Evolutionary conservation across 2,329 filamentous ascomycete genomes (phyloP).

Genomic region (Aspergillus sp.): DNA sequence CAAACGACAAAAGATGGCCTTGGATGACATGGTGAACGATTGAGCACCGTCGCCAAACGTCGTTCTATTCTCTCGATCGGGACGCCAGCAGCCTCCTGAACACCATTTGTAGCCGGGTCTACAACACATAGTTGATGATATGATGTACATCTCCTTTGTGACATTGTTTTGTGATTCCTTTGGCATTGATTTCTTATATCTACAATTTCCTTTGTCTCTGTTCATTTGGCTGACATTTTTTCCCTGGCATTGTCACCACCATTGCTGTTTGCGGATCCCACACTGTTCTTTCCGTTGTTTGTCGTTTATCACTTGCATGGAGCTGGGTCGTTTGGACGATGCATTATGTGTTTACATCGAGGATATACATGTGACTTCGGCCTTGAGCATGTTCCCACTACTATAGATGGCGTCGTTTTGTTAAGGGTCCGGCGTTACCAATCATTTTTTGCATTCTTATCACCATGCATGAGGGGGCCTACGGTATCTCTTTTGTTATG

Average conservation of each 20-base stretch:
- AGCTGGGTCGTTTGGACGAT: slow-evolving; percentile 5
- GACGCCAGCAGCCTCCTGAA: not conserved
- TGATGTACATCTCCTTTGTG: slow-evolving; percentile 23
- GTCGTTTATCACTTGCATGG: slow-evolving; percentile 3
- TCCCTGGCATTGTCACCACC: not conserved
- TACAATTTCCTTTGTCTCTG: slow-evolving; percentile 5
- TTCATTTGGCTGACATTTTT: not conserved
- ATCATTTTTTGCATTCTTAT: not conserved
- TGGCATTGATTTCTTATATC: not conserved
- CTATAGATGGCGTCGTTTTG: slow-evolving; percentile 19
- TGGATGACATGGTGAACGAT: slow-evolving; percentile 42
- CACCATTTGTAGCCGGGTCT: slow-evolving; percentile 21
- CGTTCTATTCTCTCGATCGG: not conserved
- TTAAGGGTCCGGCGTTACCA: not conserved
- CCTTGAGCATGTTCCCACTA: slow-evolving; percentile 7
- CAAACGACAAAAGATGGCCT: slow-evolving; percentile 40
- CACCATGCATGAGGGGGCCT: not conserved
- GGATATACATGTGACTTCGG: slow-evolving; percentile 6
- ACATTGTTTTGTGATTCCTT: slow-evolving; percentile 3
- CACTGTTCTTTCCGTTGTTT: not conserved
- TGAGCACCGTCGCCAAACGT: slow-evolving; percentile 11
- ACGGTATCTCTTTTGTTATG: not conserved
- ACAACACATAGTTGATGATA: slow-evolving; percentile 17
- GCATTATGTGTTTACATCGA: slow-evolving; percentile 12
- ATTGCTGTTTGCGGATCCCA: not conserved